Base-by-base conservation (phyloP, 192 early-diverging fungal genomes). In the Paraglomus brasilianum region DNA sequence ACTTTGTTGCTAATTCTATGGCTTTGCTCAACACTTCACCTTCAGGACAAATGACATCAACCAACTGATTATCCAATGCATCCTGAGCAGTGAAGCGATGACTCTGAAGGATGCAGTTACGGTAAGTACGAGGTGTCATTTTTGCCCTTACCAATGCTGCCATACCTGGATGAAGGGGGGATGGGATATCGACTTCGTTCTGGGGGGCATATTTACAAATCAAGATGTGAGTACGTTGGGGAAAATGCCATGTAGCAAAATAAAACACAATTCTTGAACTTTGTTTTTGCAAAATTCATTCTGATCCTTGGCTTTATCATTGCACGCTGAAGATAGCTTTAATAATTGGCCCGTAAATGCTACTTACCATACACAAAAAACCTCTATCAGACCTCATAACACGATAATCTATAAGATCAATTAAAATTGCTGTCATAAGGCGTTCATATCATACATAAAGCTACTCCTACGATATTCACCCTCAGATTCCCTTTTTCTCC, bases 371-470 rank as follows among this genome's bases (percentile, higher is more conserved):
- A 36, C 86, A 89, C 40, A 92, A 82, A 70, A 79, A 92, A 6
- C 90, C 90, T 44, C 86, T 82, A 71, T 92, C 89, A 21, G 81
- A 78, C 0, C 89, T 78, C 90, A 92, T 90, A 4, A 90, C 85
- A 19, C 90, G 83, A 72, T 87, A 87, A 66, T 92, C 90, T 79
- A 72, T 39, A 55, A 30, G 53, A 22, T 64, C 80, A 78, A 5
- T 80, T 81, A 58, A 83, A 36, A 10, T 46, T 52, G 15, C 38
- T 41, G 3, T 38, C 39, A 0, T 10, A 1, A 69, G 46, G 5
- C 2, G 56, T 21, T 1, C 51, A 57, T 21, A 10, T 7, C 17
- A 56, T 57, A 38, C 9, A 38, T 71, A 13, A 64, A 71, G 49
- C n/a, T 17, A 17, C 3, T 30, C 30, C 30, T 30, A 30, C 30